Percentiles rank a stretch among this genome's conserved stretches.
Conservation (phyloP, 176 grass and related monocot genomes). For the Juncus inflexus region DNA sequence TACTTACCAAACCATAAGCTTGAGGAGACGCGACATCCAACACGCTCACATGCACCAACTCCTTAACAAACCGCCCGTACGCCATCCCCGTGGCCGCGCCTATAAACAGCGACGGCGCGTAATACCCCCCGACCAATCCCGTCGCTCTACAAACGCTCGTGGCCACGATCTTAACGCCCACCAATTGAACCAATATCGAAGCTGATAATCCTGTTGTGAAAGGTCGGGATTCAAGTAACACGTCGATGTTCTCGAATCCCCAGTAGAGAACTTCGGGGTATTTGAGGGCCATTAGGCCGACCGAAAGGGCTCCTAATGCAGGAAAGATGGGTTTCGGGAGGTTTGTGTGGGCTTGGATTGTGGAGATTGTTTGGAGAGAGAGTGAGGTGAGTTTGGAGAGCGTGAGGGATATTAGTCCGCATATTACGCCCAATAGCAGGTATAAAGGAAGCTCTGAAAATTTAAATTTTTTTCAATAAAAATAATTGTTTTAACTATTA, state of each 20-base stretch:
- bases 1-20: conserved; percentile 92
- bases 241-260: conserved; percentile 94
- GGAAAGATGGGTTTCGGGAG: conserved; percentile 63
- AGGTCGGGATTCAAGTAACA: conserved; percentile 80
- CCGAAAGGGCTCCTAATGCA: conserved; percentile 67
- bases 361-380: conserved; percentile 43
- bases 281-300: conserved; percentile 74
- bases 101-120: conserved; percentile 94
- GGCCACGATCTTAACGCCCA: conserved; percentile 78
- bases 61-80: conserved; percentile 72
- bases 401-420: conserved; percentile 69
- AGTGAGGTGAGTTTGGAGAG: conserved; percentile 71
- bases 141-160: conserved; percentile 76
- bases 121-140: conserved; percentile 91
- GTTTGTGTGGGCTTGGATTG: conserved; percentile 54
- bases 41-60: conserved; percentile 53
- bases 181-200: conserved; percentile 61
- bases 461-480: conserved; percentile 59
- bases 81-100: conserved; percentile 96
- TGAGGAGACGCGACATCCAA: conserved; percentile 92
- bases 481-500: conserved; percentile 45
- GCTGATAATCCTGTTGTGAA: conserved; percentile 68
- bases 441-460: conserved; percentile 98
- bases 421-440: conserved; percentile 78
- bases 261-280: conserved; percentile 93